Conservation (phyloP, 2,329 filamentous ascomycete species). For the Hortaea werneckii region DNA sequence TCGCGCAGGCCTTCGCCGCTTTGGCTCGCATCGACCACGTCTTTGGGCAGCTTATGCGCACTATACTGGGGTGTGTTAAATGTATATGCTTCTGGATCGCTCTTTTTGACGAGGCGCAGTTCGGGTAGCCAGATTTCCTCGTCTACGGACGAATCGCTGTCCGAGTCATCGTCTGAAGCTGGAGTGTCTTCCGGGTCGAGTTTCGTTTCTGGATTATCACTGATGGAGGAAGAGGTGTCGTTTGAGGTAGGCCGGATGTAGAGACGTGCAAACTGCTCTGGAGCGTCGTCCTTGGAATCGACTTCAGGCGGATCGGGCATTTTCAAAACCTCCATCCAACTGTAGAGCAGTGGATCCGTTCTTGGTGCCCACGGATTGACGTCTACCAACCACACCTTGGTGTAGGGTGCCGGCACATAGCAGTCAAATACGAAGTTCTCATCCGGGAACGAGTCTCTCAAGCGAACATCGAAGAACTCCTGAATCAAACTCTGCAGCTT, state of each 20-base stretch:
- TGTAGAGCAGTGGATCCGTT: conserved; percentile 82
- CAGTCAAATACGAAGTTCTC: conserved; percentile 81
- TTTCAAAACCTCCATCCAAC: conserved; percentile 76
- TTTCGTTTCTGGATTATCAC: not conserved
- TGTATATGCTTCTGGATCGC: conserved; percentile 80
- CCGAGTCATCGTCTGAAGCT: conserved; percentile 1
- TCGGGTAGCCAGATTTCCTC: conserved; percentile 56
- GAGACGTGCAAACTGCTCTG: conserved; percentile 16
- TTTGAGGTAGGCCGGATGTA: conserved; percentile 5
- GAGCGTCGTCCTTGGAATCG: not conserved
- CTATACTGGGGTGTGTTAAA: conserved; percentile 83
- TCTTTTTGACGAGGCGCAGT: conserved; percentile 68
- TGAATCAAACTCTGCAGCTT: conserved; percentile 59
- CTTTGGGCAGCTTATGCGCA: conserved; percentile 87
- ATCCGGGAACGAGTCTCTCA: conserved; percentile 74
- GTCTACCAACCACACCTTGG: conserved; percentile 76
- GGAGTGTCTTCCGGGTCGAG: not conserved
- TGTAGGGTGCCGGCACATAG: conserved; percentile 69
- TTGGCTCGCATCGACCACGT: conserved; percentile 64
- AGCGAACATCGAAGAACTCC: conserved; percentile 64
- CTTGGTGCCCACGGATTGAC: conserved; percentile 89
- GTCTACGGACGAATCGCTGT: conserved; percentile 37
- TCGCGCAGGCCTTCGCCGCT: conserved; percentile 63
- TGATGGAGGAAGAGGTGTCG: not conserved
- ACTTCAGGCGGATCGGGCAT: conserved; percentile 46